phyloP scores from a whole-genome alignment of 768 basidiomycete species.

The Auricularia sp. region DNA sequence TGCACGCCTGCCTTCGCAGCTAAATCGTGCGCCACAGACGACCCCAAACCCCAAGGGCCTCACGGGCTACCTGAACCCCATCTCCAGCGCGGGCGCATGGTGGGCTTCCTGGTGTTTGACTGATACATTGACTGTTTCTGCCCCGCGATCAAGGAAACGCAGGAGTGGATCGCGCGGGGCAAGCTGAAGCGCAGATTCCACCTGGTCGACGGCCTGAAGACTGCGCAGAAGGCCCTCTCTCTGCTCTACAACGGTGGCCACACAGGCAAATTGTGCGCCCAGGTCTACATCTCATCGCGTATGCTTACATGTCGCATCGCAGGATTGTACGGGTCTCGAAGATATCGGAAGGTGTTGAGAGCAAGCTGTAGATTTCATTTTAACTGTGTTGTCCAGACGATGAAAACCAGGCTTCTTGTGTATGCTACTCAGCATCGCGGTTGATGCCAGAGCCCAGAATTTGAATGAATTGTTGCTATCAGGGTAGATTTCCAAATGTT shows the following conservation, averaged over 20 bases:
- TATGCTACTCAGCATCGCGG: no score
- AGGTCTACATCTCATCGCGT: neutral
- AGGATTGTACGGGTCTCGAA: neutral
- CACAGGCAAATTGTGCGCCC: constrained; percentile 59
- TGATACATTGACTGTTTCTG: constrained; percentile 47
- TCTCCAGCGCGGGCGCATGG: constrained; percentile 68
- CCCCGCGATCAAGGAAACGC: constrained; percentile 47
- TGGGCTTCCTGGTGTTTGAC: constrained; percentile 85
- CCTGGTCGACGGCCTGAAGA: constrained; percentile 62
- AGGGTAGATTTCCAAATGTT: no score
- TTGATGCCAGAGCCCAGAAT: no score
- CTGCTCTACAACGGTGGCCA: constrained; percentile 70
- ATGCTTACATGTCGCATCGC: neutral
- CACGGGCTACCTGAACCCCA: constrained; percentile 55
- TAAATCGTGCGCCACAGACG: constrained; percentile 30
- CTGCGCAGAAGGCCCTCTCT: constrained; percentile 58
- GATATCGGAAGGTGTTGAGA: neutral
- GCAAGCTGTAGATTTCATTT: neutral
- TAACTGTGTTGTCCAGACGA: no score
- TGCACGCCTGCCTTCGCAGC: neutral
- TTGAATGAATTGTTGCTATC: no score
- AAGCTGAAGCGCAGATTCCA: constrained; percentile 75
- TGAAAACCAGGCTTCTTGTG: no score
- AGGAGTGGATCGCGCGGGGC: constrained; percentile 49
- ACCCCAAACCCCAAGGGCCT: constrained; percentile 51